Base-by-base conservation (phyloP, 2,329 filamentous ascomycete species). In the Beauveria medogensis region DNA sequence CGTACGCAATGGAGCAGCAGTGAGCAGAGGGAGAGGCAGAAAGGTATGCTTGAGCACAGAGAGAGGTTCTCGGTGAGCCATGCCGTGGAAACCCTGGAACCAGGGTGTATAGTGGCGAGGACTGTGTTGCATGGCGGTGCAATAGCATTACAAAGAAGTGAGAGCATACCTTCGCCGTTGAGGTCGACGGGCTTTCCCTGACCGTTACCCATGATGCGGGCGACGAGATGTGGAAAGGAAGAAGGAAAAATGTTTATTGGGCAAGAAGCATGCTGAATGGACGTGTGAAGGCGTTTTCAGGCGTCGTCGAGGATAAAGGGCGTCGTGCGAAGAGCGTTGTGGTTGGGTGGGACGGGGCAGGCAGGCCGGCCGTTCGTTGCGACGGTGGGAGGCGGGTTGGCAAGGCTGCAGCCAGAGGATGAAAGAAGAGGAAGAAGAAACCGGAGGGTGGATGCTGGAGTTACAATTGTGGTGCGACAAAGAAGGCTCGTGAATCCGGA, bases 121-220 rank as follows among this genome's bases (percentile, higher is more conserved):
- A 20, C 22, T 47, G 41, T 47, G 57, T 18, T 59, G 57, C 48
- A 20, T 40, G 24, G 24, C 34, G 47, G 40, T 24, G 18, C 46
- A 59, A 61, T 59, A 40, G 48, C 40, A 47, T n/a, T 28, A 10
- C n/a, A 22, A 9, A 30, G 47, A 41, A 41, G 24, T 48, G 41
- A 14, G 60, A 59, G 69, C 72, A 58, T 80, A 96, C 92, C 90
- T 88, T 96, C 90, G 79, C 96, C 92, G 77, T 89, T 90, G 77
- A 92, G 88, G 74, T 92, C 88, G 78, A 96, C 85, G 76, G 90
- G 91, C 77, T 97, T 97, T 76, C 92, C 92, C 77, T 93, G 92
- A 73, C 88, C 89, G 79, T 97, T 97, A 74, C 93, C 93, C 93
- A 97, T 97, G 65, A 58, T 63, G 63, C 62, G 59, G 53, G 47